Evolutionary conservation across 2,329 filamentous ascomycete genomes (phyloP), one percentile per base, ranked within the genome.

Genomic region (Fusarium pininemorale): DNA sequence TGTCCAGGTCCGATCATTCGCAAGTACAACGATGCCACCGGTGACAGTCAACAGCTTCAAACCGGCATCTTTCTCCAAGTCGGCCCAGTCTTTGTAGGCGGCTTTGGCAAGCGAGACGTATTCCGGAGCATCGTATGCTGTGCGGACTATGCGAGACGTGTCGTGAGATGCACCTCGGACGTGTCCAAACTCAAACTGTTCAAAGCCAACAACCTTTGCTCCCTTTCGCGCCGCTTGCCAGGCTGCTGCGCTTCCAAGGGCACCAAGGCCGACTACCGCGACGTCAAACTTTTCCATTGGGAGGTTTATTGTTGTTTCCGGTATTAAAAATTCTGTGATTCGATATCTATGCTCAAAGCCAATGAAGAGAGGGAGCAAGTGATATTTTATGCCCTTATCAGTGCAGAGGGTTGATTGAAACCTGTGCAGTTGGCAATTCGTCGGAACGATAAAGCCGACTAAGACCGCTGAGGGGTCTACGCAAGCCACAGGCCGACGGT

Each of bases 131-230:
- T 63, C 60, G 3, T 63, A 63, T 22, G 60, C 60, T 3, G 60
- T 63, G 5, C 60, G 53, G 4, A 63, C 60, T 12, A 63, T 63
- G 12, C 60, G 60, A 28, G 60, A 63, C 2, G 60, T 63, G 42
- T 63, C 60, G n/a, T 63, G 60, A 14, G 60, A 63, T 13, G 60
- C 60, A 5, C 60, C 60, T 3, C 60, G 60, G 28, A 63, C 32
- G 15, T 63, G 60, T 0, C 60, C 60, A 11, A 63, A 63, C 42
- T 63, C 60, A 8, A 63, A 63, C 12, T 63, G 60, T 20, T 63
- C 60, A 30, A 63, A 63, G 5, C 32, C 60, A 6, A 63, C 18
- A 2, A 63, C 42, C 15, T 48, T 63, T 16, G 28, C 60, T 12
- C 53, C 60, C 16, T 63, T 63, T 24, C 42, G 8, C 4, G 60